Evolutionary conservation across 2,329 filamentous ascomycete species (phyloP), one percentile per base, ranked within the genome.

Genomic region (Ceratocystis diversiconidia): DNA sequence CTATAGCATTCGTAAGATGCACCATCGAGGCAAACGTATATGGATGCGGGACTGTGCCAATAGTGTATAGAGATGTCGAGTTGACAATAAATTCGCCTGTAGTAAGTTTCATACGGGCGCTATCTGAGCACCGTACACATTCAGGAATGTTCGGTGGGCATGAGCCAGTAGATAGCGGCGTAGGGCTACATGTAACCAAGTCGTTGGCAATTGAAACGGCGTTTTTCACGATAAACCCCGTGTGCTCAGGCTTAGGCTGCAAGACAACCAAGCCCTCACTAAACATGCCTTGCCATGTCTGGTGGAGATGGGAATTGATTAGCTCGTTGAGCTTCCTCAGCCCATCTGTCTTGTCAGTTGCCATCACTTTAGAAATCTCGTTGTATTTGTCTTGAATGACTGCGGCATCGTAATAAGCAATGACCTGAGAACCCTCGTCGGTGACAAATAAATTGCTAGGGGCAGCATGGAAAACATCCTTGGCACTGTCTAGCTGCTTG

Each of bases 31-130:
- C 82, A 52, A 90, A 79, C 1, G 92, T 96, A 78, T 91, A 95
- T 0, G 94, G 94, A 73, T 99, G 94, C 0, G 92, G 92, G 12
- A 97, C 87, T 0, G 86, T 89, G 67, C 88, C 91, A 69, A 99
- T 89, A 2, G 88, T 90, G 77, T 91, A 97, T 17, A 87, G 73
- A 1, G 79, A 79, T 15, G 86, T 85, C 3, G 80, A 81, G 74
- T 96, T 96, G 65, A 81, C 81, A 74, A 90, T 94, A 19, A 80
- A 76, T 2, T 82, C 75, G 2, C 85, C 83, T 0, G 85, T 87
- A n/a, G 80, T 78, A 69, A 95, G 81, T 63, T 82, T 82, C 75
- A 90, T 80, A 0, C 83, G 80, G 41, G 82, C 80, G 7, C 82
- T 80, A 28, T 84, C 78, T 19, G 84, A 81, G 74, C 92, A 97